phyloP scores from a whole-genome alignment of 1,139 yeast genomes.

The Geotrichum carabidarum region DNA sequence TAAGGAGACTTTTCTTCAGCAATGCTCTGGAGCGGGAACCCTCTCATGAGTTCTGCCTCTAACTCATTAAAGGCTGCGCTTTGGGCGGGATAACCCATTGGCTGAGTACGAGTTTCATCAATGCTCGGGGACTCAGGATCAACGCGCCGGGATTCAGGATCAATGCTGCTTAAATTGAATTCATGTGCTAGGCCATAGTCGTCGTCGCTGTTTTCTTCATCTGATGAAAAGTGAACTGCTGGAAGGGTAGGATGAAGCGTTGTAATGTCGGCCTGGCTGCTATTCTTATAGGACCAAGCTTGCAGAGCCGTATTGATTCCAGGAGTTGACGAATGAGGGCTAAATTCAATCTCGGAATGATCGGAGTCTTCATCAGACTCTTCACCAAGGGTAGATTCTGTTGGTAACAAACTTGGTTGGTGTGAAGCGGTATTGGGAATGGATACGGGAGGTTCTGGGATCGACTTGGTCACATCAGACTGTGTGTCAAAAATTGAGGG shows the following conservation, averaged over 20 bases:
- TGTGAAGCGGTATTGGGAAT: constrained; percentile 4
- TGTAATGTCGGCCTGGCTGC: constrained; percentile 19
- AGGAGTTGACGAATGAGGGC: not conserved
- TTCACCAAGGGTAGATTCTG: constrained; percentile 22
- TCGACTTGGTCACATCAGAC: too few species aligned
- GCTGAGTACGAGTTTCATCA: not conserved
- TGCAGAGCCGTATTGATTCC: constrained; percentile 17
- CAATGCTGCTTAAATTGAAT: constrained; percentile 4
- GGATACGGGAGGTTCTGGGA: not conserved
- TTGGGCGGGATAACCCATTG: not conserved
- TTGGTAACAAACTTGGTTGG: constrained; percentile 14
- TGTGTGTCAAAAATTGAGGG: not conserved
- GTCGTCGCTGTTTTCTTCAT: constrained; percentile 24
- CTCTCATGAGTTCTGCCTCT: not conserved
- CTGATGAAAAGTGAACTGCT: constrained; percentile 21
- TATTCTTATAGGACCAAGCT: constrained; percentile 20
- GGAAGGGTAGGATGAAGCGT: constrained; percentile 6
- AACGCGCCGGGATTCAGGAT: not conserved
- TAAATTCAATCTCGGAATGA: not conserved
- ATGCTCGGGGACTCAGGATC: constrained; percentile 1
- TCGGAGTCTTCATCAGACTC: constrained; percentile 27
- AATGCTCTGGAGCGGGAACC: constrained; percentile 15
- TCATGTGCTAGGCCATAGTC: constrained; percentile 17
- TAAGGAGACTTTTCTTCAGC: constrained; percentile 20
- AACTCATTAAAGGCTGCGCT: not conserved